phyloP scores from a whole-genome alignment of 768 basidiomycete species.

The Tricholoma sp. region DNA sequence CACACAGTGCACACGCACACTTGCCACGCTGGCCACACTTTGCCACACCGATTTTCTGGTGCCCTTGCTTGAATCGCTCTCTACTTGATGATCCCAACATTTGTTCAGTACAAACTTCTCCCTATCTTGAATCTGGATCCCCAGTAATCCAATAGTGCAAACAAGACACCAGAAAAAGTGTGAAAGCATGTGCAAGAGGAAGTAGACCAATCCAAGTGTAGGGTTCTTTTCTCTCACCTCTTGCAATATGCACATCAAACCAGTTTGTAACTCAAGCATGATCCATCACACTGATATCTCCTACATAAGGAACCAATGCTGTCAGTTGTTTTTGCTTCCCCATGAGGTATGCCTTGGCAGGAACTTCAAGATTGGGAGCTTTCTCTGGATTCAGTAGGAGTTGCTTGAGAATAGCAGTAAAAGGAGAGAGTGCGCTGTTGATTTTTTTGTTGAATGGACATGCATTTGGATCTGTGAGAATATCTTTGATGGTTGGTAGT shows the following conservation, averaged over 20 bases:
- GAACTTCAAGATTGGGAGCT: constrained; percentile 5
- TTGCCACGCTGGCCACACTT: no score
- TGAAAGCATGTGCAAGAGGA: constrained; percentile 1
- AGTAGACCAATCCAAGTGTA: constrained; percentile 8
- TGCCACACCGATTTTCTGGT: no score
- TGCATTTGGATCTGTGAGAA: constrained; percentile 16
- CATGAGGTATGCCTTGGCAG: constrained; percentile 15
- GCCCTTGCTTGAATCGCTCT: neutral
- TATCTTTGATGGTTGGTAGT: constrained; percentile 13
- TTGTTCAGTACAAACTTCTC: neutral
- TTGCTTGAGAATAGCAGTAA: constrained; percentile 1
- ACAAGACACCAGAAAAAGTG: constrained; percentile 9
- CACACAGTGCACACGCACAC: no score
- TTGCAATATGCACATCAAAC: constrained; percentile 17
- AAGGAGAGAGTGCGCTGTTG: constrained; percentile 10
- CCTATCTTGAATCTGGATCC: no score
- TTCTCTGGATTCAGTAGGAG: constrained; percentile 7
- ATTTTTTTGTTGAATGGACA: constrained; percentile 16
- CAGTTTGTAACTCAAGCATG: constrained; percentile 20
- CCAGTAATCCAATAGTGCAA: no score
- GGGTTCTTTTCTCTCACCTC: neutral
- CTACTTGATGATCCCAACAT: neutral
- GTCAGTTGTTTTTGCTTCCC: neutral
- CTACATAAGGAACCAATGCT: constrained; percentile 14
- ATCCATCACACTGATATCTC: constrained; percentile 12